These are phyloP conservation scores for Kwoniella dejecticola DNA, from an alignment of 768 basidiomycete genomes.

Conservation along the genomic window DNA sequence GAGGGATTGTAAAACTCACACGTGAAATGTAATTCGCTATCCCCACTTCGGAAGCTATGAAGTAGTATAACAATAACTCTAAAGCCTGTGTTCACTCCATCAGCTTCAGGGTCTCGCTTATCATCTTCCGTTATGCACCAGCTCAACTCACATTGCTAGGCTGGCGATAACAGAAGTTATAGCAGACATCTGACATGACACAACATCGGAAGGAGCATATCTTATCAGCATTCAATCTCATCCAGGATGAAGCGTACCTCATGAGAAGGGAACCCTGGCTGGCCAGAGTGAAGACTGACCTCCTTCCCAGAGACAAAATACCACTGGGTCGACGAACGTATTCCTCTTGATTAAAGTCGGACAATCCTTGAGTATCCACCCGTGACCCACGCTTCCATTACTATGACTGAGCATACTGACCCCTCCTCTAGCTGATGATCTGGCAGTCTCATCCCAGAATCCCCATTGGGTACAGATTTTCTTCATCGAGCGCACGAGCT, in stretches of 20 bases:
- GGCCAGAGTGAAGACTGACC: conserved; percentile 65
- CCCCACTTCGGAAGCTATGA: conserved; percentile 83
- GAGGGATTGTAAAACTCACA: conserved; percentile 25
- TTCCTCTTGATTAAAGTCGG: conserved; percentile 71
- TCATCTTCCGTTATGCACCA: neutral
- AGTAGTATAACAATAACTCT: conserved; percentile 81
- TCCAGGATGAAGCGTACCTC: no score
- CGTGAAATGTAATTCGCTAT: conserved; percentile 80
- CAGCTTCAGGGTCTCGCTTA: conserved; percentile 7
- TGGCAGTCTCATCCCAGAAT: conserved; percentile 60
- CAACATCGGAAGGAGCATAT: no score
- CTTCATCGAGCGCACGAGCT: conserved; percentile 65
- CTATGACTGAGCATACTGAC: conserved; percentile 84
- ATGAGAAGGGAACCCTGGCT: no score
- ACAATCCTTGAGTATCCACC: conserved; percentile 81
- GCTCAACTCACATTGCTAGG: conserved; percentile 63
- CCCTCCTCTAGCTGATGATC: conserved; percentile 58
- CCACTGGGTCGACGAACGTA: conserved; percentile 81
- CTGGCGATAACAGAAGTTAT: conserved; percentile 80
- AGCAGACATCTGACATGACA: conserved; percentile 67
- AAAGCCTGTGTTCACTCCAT: conserved; percentile 62
- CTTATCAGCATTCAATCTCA: no score
- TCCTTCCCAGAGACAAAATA: conserved; percentile 93
- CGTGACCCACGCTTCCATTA: conserved; percentile 82
- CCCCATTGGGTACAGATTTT: conserved; percentile 65